These are phyloP conservation scores for Neonectria ditissima DNA, from an alignment of 2,329 filamentous ascomycete species.

Conservation along the genomic window DNA sequence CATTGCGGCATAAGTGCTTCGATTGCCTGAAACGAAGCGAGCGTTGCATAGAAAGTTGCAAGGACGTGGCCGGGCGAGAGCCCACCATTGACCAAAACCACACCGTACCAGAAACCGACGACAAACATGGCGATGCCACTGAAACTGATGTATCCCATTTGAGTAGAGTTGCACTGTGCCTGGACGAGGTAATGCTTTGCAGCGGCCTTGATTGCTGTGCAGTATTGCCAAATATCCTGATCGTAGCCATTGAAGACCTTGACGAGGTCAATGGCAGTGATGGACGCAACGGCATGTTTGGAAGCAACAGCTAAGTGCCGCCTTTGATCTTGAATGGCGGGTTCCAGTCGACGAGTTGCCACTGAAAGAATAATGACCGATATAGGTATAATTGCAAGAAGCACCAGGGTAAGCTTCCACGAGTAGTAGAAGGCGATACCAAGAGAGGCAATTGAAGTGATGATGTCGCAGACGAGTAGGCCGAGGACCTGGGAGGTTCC, in stretches of 20 bases:
- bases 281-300: conserved; percentile 76
- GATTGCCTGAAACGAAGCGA: conserved; percentile 81
- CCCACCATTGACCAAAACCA: conserved; percentile 72
- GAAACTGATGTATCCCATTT: conserved; percentile 79
- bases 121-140: conserved; percentile 85
- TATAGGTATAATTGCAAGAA: conserved; percentile 78
- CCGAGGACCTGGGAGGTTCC: conserved; percentile 85
- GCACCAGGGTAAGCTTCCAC: conserved; percentile 86
- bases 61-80: conserved; percentile 75
- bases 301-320: conserved; percentile 75
- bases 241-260: conserved; percentile 85
- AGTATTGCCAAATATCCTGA: conserved; percentile 76
- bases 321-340: conserved; percentile 77
- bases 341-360: conserved; percentile 70
- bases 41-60: conserved; percentile 86
- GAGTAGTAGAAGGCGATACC: conserved; percentile 81
- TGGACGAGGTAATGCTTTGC: conserved; percentile 74
- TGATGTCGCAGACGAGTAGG: conserved; percentile 70
- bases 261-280: conserved; percentile 83
- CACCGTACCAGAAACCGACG: conserved; percentile 90
- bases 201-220: conserved; percentile 65
- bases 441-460: conserved; percentile 75
- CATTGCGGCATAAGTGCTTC: conserved; percentile 81
- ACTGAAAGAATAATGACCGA: conserved; percentile 70
- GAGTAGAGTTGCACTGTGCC: conserved; percentile 75